phyloP scores from a whole-genome alignment of 306 rosid species.

The Trifolium fragiferum region DNA sequence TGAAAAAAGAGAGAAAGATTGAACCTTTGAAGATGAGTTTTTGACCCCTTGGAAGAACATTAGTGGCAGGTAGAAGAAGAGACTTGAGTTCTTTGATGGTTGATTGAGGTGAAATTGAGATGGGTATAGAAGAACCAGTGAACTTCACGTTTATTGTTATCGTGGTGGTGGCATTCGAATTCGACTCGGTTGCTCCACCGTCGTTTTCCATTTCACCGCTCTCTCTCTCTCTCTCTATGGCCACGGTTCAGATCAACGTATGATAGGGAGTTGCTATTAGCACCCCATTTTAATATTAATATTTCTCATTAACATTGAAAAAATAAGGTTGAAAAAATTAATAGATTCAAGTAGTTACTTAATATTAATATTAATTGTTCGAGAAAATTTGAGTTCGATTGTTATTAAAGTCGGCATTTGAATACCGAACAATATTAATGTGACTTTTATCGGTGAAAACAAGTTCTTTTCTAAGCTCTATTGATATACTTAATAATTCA shows the following conservation, averaged over 20 bases:
- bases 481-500: no score
- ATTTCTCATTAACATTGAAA: no score
- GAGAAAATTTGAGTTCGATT: no score
- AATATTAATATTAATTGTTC: no score
- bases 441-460: no score
- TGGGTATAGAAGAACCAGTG: conserved; percentile 60
- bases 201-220: conserved; percentile 49
- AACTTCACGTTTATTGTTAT: conserved; percentile 71
- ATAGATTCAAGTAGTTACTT: no score
- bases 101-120: conserved; percentile 62
- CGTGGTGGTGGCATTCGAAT: conserved; percentile 36
- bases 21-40: conserved; percentile 92
- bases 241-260: no score
- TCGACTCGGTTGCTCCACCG: conserved; percentile 21
- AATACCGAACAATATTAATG: no score
- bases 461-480: no score
- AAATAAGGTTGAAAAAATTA: no score
- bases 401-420: no score
- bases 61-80: conserved; percentile 77
- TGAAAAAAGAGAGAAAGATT: conserved; percentile 7
- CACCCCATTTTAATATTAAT: background rate
- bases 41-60: conserved; percentile 91
- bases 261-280: background rate
- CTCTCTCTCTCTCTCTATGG: no score
- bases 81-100: conserved; percentile 78